Evolutionary conservation across 805 yeast species (phyloP), one percentile per base, ranked within the genome.

Genomic region (Hanseniaspora pseudoguilliermondii): DNA sequence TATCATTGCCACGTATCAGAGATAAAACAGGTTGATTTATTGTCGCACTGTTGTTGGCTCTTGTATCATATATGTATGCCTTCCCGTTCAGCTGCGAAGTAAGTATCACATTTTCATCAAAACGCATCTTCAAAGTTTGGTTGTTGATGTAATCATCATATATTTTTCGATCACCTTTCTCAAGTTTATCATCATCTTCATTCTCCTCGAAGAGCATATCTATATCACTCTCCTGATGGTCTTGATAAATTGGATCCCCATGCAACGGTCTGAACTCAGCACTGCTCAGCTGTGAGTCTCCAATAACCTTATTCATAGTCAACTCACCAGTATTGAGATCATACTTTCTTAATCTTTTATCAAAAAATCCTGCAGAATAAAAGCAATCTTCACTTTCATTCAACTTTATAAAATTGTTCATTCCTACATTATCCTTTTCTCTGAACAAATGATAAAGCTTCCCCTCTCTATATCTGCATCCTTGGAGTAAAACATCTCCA

Each of bases 401-500:
- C 56, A 93, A 72, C 55, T 73, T 72, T 0, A 93, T 87, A 0
- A 96, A 80, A 55, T 81, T 82, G 18, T 71, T 75, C 67, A 93
- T 97, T 27, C 75, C 72, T 29, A 61, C 53, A 49, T 58, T 65
- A 29, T 50, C 53, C 15, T 47, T 21, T n/a, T 61, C 60, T 50
- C 75, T 74, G 65, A 93, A 82, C 67, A 86, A 86, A 62, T 89
- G 90, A 46, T 83, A 84, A 5, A 86, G 79, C 15, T 75, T 66
- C 5, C 97, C 97, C 67, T 91, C 96, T 64, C 76, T 79, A 62
- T 86, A 83, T 54, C 96, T 73, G 61, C 87, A 79, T 1, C 95
- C 81, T 66, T 89, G 95, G 57, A 93, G 66, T 0, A 88, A 75
- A 35, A 93, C 86, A 1, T 96, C 97, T 29, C 98, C 98, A 35